These are phyloP conservation scores for Luvunga scandens DNA, from an alignment of 345 rosid genomes.

Conservation along the genomic window DNA sequence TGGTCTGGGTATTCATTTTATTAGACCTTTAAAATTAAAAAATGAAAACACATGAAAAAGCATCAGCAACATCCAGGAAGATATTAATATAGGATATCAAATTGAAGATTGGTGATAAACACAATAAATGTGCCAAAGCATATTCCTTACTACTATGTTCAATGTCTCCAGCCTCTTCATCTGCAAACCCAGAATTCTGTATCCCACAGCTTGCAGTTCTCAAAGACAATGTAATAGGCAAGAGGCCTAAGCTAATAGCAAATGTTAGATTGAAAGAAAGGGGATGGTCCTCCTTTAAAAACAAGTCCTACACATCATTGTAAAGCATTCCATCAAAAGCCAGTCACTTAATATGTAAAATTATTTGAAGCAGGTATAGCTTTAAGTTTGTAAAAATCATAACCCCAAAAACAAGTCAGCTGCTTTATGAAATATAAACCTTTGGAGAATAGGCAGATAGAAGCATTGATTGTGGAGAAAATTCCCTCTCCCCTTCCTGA, in stretches of 20 bases:
- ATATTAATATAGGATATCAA: background rate
- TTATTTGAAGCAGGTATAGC: constrained; percentile 8
- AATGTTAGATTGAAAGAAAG: constrained; percentile 78
- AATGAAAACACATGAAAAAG: background rate
- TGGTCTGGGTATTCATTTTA: background rate
- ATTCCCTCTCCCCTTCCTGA: constrained; percentile 59
- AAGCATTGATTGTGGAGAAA: constrained; percentile 67
- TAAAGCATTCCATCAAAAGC: constrained; percentile 20
- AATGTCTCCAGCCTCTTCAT: constrained; percentile 68
- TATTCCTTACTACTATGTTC: constrained; percentile 67
- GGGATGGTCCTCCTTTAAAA: constrained; percentile 89
- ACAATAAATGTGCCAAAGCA: background rate
- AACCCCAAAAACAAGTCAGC: constrained; percentile 16
- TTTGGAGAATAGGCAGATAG: constrained; percentile 61
- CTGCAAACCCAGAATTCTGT: constrained; percentile 63
- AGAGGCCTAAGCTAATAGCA: constrained; percentile 78
- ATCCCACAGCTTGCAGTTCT: constrained; percentile 88
- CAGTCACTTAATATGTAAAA: constrained; percentile 21
- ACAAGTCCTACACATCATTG: constrained; percentile 54
- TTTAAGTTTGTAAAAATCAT: constrained; percentile 2
- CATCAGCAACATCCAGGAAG: background rate
- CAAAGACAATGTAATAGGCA: constrained; percentile 73
- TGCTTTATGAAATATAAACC: constrained; percentile 44
- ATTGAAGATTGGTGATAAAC: background rate
- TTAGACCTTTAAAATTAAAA: background rate